Base-by-base conservation (phyloP, 768 basidiomycete genomes). In the Phaeotremella fagi region DNA sequence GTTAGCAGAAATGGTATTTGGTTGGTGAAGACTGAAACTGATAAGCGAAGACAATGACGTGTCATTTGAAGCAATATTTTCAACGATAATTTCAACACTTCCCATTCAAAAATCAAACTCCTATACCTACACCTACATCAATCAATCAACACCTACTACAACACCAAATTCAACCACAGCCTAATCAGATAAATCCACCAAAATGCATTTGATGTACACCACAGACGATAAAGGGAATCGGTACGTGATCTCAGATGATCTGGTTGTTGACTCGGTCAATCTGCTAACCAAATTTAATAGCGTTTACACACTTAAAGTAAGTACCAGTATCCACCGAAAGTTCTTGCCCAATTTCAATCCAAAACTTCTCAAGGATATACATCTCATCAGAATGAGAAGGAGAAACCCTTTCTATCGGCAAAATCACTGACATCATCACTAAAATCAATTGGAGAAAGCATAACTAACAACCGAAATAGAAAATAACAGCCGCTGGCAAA, bases 131-230 rank as follows among this genome's bases (percentile, higher is more conserved):
- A n/a, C n/a, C n/a, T n/a, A n/a, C n/a, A n/a, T n/a, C n/a, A n/a
- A 7, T 33, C 31, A 33, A 7, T 33, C 31, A 33, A 33, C 31
- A 7, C 9, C 7, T 16, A 33, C 7, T 33, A 33, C 16, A 33
- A 7, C 31, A 33, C 16, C 31, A 33, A 33, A 7, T 16, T 33
- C 31, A 16, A 33, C 31, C 31, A 33, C 7, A 33, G 16, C 16
- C 31, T 33, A 33, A 7, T 16, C 31, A 33, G 31, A 16, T 33
- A 33, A 33, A 7, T 7, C 16, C 31, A 33, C 16, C 31, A 79
- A 59, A 70, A 98, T 98, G 94, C 92, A 97, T 83, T 79, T 97
- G 68, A 97, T 97, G 94, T 98, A 94, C 70, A 76, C 75, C 48
- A 57, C 68, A 27, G 71, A 72, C 57, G 56, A 61, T n/a, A 55